Evolutionary conservation across 1,284 basidiomycete species (phyloP).

Genomic region (Apiotrichum gracile): DNA sequence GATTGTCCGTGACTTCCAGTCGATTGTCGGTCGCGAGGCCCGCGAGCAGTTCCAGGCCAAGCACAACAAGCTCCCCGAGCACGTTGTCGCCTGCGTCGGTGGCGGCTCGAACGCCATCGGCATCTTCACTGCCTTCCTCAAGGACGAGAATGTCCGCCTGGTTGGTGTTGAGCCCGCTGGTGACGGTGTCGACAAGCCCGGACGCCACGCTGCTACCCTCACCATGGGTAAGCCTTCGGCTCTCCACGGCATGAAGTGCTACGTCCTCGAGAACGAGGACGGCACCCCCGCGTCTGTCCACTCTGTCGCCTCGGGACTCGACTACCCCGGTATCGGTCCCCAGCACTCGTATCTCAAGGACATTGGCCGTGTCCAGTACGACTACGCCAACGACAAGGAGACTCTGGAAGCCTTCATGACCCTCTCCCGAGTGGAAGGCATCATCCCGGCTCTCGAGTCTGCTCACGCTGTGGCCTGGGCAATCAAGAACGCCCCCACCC

Average conservation of each 20-base stretch:
- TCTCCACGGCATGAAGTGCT: slow-evolving; percentile 87
- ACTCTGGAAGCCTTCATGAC: slow-evolving; percentile 87
- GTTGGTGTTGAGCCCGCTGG: slow-evolving; percentile 92
- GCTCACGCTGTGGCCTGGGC: slow-evolving; percentile 94
- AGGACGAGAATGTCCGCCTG: slow-evolving; percentile 70
- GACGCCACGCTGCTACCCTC: slow-evolving; percentile 85
- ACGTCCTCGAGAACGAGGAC: slow-evolving; percentile 77
- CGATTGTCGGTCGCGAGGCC: slow-evolving; percentile 90
- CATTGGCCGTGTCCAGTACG: slow-evolving; percentile 84
- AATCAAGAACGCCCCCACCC: slow-evolving; percentile 71
- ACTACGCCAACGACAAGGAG: slow-evolving; percentile 86
- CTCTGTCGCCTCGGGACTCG: slow-evolving; percentile 64
- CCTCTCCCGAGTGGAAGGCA: slow-evolving; percentile 88
- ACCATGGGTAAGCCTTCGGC: slow-evolving; percentile 86
- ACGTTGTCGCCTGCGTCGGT: slow-evolving; percentile 92
- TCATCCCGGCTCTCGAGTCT: slow-evolving; percentile 94
- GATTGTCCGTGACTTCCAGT: slow-evolving; percentile 95
- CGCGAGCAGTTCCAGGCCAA: slow-evolving; percentile 73
- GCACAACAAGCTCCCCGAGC: slow-evolving; percentile 83
- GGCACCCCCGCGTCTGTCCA: slow-evolving; percentile 97
- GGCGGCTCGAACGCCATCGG: slow-evolving; percentile 98
- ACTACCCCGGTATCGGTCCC: slow-evolving; percentile 67
- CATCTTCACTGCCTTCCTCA: slow-evolving; percentile 89
- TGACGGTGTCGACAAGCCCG: slow-evolving; percentile 82
- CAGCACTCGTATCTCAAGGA: slow-evolving; percentile 98